A percentile compares a stretch with the other conserved stretches of the same genome.
Evolutionary conservation across 2,329 filamentous ascomycete genomes (phyloP).

Genomic region (Dothiorella sarmentorum): DNA sequence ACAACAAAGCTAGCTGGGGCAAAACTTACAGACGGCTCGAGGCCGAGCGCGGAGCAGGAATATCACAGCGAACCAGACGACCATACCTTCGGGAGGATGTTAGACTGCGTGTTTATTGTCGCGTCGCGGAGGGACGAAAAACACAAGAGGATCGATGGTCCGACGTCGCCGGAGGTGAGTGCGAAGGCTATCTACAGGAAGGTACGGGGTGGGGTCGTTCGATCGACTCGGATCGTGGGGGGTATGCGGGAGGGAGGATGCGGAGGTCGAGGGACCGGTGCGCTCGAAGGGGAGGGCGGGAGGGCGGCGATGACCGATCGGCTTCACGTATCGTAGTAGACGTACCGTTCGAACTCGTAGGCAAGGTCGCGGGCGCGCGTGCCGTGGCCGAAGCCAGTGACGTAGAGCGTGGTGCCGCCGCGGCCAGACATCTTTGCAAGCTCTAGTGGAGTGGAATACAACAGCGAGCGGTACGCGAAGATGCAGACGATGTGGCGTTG

Average conservation of each 20-base stretch:
- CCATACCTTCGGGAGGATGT: slow-evolving; percentile 73
- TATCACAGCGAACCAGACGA: slow-evolving; percentile 95
- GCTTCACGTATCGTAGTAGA: slow-evolving; percentile 52
- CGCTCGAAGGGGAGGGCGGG: slow-evolving; percentile 24
- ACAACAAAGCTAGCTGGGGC: slow-evolving; percentile 15
- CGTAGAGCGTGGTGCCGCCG: slow-evolving; percentile 86
- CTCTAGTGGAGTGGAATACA: neutral
- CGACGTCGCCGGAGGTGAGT: slow-evolving; percentile 19
- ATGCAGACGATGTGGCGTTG: slow-evolving; percentile 16
- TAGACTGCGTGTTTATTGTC: slow-evolving; percentile 29
- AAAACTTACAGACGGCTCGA: slow-evolving; percentile 86
- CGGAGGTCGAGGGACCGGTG: slow-evolving; percentile 24
- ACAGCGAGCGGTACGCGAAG: slow-evolving; percentile 15
- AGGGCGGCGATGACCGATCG: slow-evolving; percentile 21
- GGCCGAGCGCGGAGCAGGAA: slow-evolving; percentile 90
- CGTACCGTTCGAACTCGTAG: slow-evolving; percentile 99
- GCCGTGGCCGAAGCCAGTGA: slow-evolving; percentile 98
- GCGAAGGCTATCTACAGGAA: slow-evolving; percentile 25
- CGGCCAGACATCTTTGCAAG: slow-evolving; percentile 72
- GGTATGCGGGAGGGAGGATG: slow-evolving; percentile 30
- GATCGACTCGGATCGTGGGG: slow-evolving; percentile 18
- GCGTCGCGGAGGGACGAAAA: slow-evolving; percentile 20
- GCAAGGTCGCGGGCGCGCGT: slow-evolving; percentile 98
- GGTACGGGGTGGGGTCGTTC: slow-evolving; percentile 38
- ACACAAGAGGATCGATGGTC: slow-evolving; percentile 22